phyloP scores from a whole-genome alignment of 2,329 filamentous ascomycete genomes.

The Phoma sp. region DNA sequence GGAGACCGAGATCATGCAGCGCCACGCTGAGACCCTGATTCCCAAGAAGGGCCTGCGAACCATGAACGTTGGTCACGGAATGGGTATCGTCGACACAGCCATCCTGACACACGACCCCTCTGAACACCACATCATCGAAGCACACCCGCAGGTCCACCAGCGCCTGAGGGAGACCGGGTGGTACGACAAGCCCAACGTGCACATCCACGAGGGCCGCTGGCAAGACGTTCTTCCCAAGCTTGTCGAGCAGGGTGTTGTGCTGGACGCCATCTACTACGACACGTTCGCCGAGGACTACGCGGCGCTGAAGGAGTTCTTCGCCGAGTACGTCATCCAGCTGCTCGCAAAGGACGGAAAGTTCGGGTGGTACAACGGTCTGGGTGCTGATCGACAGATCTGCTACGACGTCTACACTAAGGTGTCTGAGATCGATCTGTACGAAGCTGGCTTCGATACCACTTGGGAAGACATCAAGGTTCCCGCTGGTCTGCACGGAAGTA shows the following conservation, averaged over 20 bases:
- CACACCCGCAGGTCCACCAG: constrained; percentile 76
- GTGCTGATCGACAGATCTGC: constrained; percentile 49
- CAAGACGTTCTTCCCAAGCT: constrained; percentile 78
- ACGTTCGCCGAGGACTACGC: constrained; percentile 49
- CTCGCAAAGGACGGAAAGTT: constrained; percentile 43
- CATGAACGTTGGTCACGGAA: constrained; percentile 87
- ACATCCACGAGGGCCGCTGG: constrained; percentile 76
- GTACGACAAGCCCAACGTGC: constrained; percentile 65
- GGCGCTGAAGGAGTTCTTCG: constrained; percentile 47
- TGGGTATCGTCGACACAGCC: constrained; percentile 85
- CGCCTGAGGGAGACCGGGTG: constrained; percentile 72
- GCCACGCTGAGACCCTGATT: constrained; percentile 72
- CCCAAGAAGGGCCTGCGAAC: constrained; percentile 69
- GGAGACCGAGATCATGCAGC: constrained; percentile 86
- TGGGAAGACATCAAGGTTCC: constrained; percentile 48
- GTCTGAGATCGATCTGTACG: constrained; percentile 46
- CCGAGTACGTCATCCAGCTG: constrained; percentile 45
- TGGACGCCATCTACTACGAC: constrained; percentile 69
- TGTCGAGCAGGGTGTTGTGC: constrained; percentile 70
- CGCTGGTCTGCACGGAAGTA: constrained; percentile 40
- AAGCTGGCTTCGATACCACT: constrained; percentile 45
- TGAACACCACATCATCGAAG: constrained; percentile 84
- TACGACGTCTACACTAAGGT: constrained; percentile 50
- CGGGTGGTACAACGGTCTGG: constrained; percentile 49
- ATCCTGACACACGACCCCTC: constrained; percentile 72